Percentiles rank a stretch among this genome's conserved stretches.
Evolutionary conservation across 345 rosid genomes (phyloP).

Genomic region (Heritiera littoralis): DNA sequence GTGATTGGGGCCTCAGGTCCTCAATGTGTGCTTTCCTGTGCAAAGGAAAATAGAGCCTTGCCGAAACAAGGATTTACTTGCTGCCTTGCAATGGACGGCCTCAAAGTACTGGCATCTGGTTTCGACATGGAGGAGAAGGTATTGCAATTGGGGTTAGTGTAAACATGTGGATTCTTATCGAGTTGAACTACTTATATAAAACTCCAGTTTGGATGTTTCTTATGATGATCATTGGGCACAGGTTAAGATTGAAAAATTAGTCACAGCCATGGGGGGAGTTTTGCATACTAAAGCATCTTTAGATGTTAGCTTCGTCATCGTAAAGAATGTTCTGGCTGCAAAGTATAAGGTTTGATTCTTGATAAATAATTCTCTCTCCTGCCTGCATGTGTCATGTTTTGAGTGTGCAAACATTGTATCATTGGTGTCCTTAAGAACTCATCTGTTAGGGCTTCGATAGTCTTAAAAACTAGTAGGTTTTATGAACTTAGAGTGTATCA

Average conservation of each 20-base stretch:
- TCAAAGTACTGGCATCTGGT: conserved; percentile 87
- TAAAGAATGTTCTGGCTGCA: conserved; percentile 87
- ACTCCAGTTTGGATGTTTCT: not conserved
- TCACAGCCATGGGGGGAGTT: conserved; percentile 81
- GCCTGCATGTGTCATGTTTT: conserved; percentile 3
- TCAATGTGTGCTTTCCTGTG: conserved; percentile 84
- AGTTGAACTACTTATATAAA: not conserved
- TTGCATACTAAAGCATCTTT: conserved; percentile 54
- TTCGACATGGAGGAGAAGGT: conserved; percentile 88
- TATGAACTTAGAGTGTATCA: conserved; percentile 3
- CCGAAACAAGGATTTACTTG: conserved; percentile 85
- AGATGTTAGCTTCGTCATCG: conserved; percentile 85
- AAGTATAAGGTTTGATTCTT: conserved; percentile 75
- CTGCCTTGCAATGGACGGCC: conserved; percentile 94
- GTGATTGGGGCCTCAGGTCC: conserved; percentile 59
- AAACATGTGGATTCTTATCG: not conserved
- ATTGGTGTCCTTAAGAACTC: not conserved
- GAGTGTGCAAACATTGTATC: not conserved
- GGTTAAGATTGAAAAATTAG: conserved; percentile 75
- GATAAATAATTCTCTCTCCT: not conserved
- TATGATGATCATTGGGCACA: conserved; percentile 39
- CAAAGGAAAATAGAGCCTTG: conserved; percentile 67
- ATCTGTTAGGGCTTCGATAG: not conserved
- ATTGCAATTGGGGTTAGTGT: conserved; percentile 1
- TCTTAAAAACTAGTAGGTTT: conserved; percentile 2